These are phyloP conservation scores for Sanghuangporus baumii DNA, from an alignment of 1,284 basidiomycete genomes.

Conservation along the genomic window DNA sequence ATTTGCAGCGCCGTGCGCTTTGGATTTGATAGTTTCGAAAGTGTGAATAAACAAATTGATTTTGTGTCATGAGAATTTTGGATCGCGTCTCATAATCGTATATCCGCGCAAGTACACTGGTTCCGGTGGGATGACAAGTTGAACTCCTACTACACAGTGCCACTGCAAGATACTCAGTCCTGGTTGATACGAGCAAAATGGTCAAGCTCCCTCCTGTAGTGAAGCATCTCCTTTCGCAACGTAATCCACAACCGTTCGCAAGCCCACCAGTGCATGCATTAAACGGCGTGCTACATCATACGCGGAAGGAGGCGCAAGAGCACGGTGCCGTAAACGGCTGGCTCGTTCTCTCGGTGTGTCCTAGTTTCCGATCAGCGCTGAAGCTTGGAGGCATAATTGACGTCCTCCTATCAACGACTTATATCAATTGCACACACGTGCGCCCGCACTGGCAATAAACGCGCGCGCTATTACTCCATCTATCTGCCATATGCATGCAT, in stretches of 20 bases:
- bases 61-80: slow-evolving; percentile 1
- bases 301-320: slow-evolving; percentile 56
- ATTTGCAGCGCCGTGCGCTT: neutral
- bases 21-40: neutral
- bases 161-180: neutral
- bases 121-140: neutral
- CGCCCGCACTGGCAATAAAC: neutral
- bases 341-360: slow-evolving; percentile 73
- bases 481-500: neutral
- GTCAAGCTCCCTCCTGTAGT: slow-evolving; percentile 45
- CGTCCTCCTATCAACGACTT: slow-evolving; percentile 6
- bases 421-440: neutral
- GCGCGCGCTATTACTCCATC: neutral
- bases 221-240: slow-evolving; percentile 69
- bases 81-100: neutral
- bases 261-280: slow-evolving; percentile 52
- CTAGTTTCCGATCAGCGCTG: neutral
- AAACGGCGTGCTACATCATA: slow-evolving; percentile 50
- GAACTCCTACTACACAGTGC: neutral
- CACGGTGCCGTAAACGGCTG: slow-evolving; percentile 72
- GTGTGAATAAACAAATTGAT: slow-evolving; percentile 7
- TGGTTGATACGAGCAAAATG: slow-evolving; percentile 21
- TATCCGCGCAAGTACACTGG: neutral
- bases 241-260: slow-evolving; percentile 57
- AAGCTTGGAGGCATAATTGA: neutral